These are phyloP conservation scores for Fusarium devonianum DNA, from an alignment of 2,329 filamentous ascomycete species.

Conservation along the genomic window DNA sequence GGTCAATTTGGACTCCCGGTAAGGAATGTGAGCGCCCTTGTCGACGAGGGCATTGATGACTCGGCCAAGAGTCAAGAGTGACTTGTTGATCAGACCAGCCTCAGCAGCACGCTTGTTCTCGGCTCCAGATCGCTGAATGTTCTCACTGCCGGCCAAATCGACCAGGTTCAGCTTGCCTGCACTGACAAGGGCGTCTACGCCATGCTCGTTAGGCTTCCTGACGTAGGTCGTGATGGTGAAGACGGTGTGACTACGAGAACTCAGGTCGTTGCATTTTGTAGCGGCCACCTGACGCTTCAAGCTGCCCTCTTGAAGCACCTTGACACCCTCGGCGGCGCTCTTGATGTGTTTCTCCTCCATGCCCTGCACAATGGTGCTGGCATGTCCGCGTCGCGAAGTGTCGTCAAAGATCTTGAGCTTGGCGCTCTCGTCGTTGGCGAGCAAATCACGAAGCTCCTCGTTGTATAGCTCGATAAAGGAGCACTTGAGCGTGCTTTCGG, in stretches of 20 bases:
- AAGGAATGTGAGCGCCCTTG: slow-evolving; percentile 85
- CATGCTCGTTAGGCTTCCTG: slow-evolving; percentile 80
- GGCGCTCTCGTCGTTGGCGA: slow-evolving; percentile 78
- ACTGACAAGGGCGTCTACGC: slow-evolving; percentile 88
- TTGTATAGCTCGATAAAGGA: slow-evolving; percentile 99
- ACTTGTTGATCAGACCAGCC: slow-evolving; percentile 98
- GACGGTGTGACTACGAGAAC: slow-evolving; percentile 94
- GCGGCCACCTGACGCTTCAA: slow-evolving; percentile 97
- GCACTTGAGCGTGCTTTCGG: slow-evolving; percentile 91
- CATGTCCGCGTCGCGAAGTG: slow-evolving; percentile 82
- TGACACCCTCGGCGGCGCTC: slow-evolving; percentile 83
- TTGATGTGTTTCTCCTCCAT: slow-evolving; percentile 98
- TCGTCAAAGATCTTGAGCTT: slow-evolving; percentile 98
- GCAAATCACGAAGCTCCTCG: slow-evolving; percentile 90
- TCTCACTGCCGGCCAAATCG: slow-evolving; percentile 95
- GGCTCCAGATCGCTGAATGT: slow-evolving; percentile 94
- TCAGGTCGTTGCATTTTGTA: slow-evolving; percentile 99
- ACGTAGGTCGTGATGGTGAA: slow-evolving; percentile 95
- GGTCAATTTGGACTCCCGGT: slow-evolving; percentile 94
- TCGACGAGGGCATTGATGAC: slow-evolving; percentile 98
- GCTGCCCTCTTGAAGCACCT: slow-evolving; percentile 86
- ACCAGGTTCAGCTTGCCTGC: slow-evolving; percentile 96
- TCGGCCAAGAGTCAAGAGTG: slow-evolving; percentile 88
- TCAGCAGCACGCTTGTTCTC: slow-evolving; percentile 98
- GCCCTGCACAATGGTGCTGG: slow-evolving; percentile 88